phyloP scores from a whole-genome alignment of 352 stramenopile species.

The Peronospora tabacina region DNA sequence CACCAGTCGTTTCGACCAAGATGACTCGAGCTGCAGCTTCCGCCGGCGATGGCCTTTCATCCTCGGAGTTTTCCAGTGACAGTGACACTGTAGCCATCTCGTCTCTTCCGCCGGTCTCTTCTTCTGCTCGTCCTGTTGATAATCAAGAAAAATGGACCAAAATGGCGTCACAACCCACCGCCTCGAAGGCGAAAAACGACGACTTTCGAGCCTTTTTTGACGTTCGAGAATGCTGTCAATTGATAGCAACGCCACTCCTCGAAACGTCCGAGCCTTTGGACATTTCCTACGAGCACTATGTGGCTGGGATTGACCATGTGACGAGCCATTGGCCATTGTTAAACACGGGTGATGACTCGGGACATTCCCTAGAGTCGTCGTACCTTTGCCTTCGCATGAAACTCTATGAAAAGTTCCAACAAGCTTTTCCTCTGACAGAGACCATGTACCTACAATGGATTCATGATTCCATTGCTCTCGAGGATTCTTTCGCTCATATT shows the following conservation, averaged over 20 bases:
- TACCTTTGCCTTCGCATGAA: constrained; percentile 27
- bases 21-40: constrained; percentile 18
- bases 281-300: constrained; percentile 36
- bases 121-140: constrained; percentile 5
- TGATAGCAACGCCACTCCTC: constrained; percentile 10
- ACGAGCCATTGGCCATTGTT: constrained; percentile 25
- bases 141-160: constrained; percentile 27
- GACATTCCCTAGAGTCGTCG: constrained; percentile 10
- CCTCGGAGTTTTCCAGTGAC: constrained; percentile 41
- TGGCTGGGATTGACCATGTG: constrained; percentile 28
- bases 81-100: constrained; percentile 25
- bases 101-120: neutral
- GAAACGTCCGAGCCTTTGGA: constrained; percentile 1
- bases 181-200: too few species aligned
- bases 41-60: constrained; percentile 19
- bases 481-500: constrained; percentile 1
- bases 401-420: constrained; percentile 19
- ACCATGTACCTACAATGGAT: constrained; percentile 57
- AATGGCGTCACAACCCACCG: too few species aligned
- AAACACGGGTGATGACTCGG: constrained; percentile 6
- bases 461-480: constrained; percentile 13
- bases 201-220: neutral
- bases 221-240: constrained; percentile 21
- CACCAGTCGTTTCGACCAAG: neutral
- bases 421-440: constrained; percentile 42